A percentile compares a stretch with the other conserved stretches of the same genome.
Conservation (phyloP, 371 early-diverging fungal genomes). For the Dichotomocladium elegans region DNA sequence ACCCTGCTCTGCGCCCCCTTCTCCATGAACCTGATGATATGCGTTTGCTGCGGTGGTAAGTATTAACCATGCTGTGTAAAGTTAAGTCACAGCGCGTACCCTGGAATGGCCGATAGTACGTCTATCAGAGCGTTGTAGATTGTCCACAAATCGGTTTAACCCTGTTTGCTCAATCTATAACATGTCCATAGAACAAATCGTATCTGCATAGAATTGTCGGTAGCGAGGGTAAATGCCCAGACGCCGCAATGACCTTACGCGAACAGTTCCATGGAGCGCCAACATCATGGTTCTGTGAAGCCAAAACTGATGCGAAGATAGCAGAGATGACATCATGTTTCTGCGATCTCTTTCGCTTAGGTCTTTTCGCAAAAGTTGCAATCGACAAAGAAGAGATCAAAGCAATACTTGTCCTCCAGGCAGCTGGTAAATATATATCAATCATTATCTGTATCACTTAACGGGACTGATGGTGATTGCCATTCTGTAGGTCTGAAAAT, state of each 20-base stretch:
- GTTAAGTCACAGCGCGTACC: too few relatives aligned
- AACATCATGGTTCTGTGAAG: neutral
- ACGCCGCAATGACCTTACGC: neutral
- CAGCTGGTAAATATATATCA: neutral
- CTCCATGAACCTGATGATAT: too few relatives aligned
- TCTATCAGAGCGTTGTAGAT: too few relatives aligned
- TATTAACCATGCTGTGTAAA: too few relatives aligned
- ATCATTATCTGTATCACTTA: neutral
- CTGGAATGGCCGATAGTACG: too few relatives aligned
- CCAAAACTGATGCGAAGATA: neutral
- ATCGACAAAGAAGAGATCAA: neutral
- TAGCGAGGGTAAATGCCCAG: neutral
- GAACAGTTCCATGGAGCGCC: neutral
- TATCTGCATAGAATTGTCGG: neutral
- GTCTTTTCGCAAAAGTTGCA: neutral
- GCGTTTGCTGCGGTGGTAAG: too few relatives aligned
- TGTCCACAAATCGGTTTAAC: too few relatives aligned
- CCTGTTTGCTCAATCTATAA: too few relatives aligned
- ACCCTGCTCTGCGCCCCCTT: too few relatives aligned
- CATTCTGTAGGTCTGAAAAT: neutral
- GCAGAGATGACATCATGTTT: neutral
- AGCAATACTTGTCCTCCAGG: neutral
- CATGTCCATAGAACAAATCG: neutral
- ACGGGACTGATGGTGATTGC: neutral
- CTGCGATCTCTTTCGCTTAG: neutral